Evolutionary conservation across 768 basidiomycete genomes (phyloP), one percentile per base, ranked within the genome.

Genomic region (Naematelia aurantialba): DNA sequence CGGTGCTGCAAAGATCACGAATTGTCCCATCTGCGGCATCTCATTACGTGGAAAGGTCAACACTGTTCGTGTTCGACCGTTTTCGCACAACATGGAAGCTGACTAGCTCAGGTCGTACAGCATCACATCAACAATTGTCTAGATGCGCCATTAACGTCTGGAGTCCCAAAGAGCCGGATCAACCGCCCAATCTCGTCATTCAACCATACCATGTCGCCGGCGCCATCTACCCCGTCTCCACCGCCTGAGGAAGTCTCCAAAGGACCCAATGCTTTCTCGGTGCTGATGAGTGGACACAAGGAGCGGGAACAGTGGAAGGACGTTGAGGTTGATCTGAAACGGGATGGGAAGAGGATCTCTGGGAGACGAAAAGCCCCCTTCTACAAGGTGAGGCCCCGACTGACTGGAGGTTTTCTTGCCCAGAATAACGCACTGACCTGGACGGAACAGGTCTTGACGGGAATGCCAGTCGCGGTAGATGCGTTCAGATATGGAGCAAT

Each of bases 381-480:
- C 74, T 98, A 94, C 79, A 99, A 97, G 79, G 83, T 91, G 34
- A 26, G 66, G 60, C 22, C n/a, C n/a, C n/a, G n/a, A n/a, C n/a
- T n/a, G n/a, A n/a, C n/a, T n/a, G n/a, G n/a, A n/a, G n/a, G n/a
- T n/a, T n/a, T n/a, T n/a, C n/a, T n/a, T n/a, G n/a, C n/a, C n/a
- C n/a, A n/a, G n/a, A n/a, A n/a, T n/a, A n/a, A n/a, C n/a, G n/a
- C n/a, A n/a, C n/a, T n/a, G n/a, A n/a, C n/a, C n/a, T n/a, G n/a
- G 30, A n/a, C 31, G 52, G 48, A 21, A n/a, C 55, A 78, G 76
- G 79, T 81, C 22, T 74, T 98, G 66, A 88, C 90, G 67, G 94
- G 96, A 1, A 96, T 98, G 92, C 91, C 93, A 8, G 88, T 99
- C 24, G 91, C 94, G 14, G 96, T 99, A 0, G 96, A 99, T 72